Percentiles rank a stretch among this genome's conserved stretches.
Evolutionary conservation across 2,329 filamentous ascomycete genomes (phyloP).

Genomic region (Dendrostoma leiphaemia): DNA sequence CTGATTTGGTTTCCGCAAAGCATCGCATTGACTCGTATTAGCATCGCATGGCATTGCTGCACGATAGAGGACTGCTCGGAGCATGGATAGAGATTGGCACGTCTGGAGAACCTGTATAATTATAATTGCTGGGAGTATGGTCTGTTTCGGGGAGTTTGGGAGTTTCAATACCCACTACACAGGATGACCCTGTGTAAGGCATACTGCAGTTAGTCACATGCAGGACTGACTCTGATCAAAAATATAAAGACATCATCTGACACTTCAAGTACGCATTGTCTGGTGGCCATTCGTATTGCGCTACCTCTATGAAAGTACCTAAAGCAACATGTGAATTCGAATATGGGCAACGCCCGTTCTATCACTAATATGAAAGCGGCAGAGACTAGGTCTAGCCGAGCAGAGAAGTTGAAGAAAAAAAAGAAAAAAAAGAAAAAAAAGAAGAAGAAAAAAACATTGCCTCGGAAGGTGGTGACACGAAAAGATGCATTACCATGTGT

Average conservation of each 20-base stretch:
- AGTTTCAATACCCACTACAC: slow-evolving; percentile 8
- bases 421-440: background rate
- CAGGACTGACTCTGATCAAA: background rate
- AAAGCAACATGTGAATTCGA: background rate
- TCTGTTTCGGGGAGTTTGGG: slow-evolving; percentile 3
- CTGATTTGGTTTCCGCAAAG: slow-evolving; percentile 25
- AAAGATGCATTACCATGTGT: background rate
- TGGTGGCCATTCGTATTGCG: background rate
- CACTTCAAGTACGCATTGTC: background rate
- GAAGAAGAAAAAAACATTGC: background rate
- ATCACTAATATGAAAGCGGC: background rate
- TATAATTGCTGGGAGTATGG: slow-evolving; percentile 12
- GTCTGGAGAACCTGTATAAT: slow-evolving; percentile 3
- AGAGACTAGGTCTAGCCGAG: background rate
- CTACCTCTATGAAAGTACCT: background rate
- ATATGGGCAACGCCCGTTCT: background rate
- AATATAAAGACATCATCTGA: background rate
- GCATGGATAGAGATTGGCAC: background rate
- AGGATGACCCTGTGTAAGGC: background rate
- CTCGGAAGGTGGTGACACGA: background rate
- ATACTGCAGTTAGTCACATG: background rate
- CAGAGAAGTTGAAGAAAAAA: too few relatives aligned
- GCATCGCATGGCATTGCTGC: slow-evolving; percentile 8
- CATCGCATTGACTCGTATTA: background rate
- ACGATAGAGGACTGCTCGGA: background rate